Evolutionary conservation across 352 stramenopile species (phyloP).

Genomic region (Phytophthora pinifolia): DNA sequence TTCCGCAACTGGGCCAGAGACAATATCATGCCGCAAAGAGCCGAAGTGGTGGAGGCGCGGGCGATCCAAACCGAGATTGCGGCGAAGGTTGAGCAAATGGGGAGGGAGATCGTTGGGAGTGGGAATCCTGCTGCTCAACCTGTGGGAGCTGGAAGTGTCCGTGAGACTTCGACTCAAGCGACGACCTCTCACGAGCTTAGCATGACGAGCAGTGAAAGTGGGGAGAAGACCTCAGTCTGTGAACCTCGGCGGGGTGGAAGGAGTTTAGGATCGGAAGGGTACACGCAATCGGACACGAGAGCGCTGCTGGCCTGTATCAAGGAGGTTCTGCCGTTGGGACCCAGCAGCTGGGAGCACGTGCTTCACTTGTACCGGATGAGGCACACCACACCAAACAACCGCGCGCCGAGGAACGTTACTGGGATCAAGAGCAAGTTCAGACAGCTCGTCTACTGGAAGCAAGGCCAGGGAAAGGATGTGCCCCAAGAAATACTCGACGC

Average conservation of each 20-base stretch:
- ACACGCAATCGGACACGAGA: constrained; percentile 23
- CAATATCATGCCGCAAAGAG: constrained; percentile 10
- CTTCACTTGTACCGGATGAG: constrained; percentile 34
- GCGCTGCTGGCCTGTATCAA: constrained; percentile 30
- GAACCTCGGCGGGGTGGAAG: constrained; percentile 23
- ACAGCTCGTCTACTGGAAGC: constrained; percentile 38
- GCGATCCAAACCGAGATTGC: constrained; percentile 24
- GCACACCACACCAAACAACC: constrained; percentile 29
- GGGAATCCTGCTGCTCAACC: constrained; percentile 1
- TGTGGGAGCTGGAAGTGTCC: constrained; percentile 3
- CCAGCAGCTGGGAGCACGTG: constrained; percentile 30
- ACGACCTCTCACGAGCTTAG: neutral
- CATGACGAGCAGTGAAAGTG: constrained; percentile 14
- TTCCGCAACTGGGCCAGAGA: constrained; percentile 31
- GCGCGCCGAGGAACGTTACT: constrained; percentile 18
- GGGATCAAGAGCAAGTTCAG: constrained; percentile 43
- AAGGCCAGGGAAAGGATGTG: constrained; percentile 5
- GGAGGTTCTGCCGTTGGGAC: constrained; percentile 26
- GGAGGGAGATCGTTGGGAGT: neutral
- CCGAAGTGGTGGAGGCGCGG: constrained; percentile 19
- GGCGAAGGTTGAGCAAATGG: constrained; percentile 16
- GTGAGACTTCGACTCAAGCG: neutral
- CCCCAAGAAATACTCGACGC: constrained; percentile 30
- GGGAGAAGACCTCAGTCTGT: neutral
- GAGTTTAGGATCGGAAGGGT: constrained; percentile 35